Conservation (phyloP, 768 basidiomycete species). For the Rhodotorula diobovata region DNA sequence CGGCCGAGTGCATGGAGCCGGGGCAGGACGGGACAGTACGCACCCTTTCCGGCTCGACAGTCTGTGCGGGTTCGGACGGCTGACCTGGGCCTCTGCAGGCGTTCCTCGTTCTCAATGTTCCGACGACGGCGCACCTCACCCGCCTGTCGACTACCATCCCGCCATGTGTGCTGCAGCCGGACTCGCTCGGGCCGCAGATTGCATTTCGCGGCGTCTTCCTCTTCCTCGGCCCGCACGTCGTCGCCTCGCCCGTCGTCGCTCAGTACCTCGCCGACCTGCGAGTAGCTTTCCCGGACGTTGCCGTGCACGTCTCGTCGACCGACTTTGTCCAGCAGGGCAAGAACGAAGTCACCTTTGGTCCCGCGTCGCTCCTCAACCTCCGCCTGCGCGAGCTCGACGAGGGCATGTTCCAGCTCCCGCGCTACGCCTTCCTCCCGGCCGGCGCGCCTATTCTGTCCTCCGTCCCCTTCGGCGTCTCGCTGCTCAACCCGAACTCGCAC, state of each 20-base stretch:
- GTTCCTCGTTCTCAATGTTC: conserved; percentile 67
- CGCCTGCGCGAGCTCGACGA: conserved; percentile 67
- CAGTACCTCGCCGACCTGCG: conserved; percentile 54
- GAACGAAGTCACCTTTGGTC: conserved; percentile 60
- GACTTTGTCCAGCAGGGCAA: conserved; percentile 59
- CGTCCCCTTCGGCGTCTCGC: neutral
- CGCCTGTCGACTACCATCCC: neutral
- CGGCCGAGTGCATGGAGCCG: conserved; percentile 44
- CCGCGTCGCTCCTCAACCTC: conserved; percentile 66
- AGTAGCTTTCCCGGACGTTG: conserved; percentile 9
- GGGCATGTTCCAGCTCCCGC: conserved; percentile 66
- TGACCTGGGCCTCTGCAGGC: conserved; percentile 50
- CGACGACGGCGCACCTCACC: conserved; percentile 50
- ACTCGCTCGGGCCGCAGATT: conserved; percentile 52
- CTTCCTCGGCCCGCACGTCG: conserved; percentile 64
- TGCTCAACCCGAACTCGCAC: conserved; percentile 7
- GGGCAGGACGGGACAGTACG: conserved; percentile 46
- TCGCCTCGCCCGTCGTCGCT: conserved; percentile 60
- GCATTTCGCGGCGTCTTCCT: conserved; percentile 58
- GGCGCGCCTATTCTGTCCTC: neutral
- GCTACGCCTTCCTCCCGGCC: conserved; percentile 52
- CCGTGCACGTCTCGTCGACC: conserved; percentile 66
- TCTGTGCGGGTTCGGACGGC: neutral
- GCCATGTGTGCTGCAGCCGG: conserved; percentile 53
- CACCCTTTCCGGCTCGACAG: neutral